phyloP scores from a whole-genome alignment of 2,329 filamentous ascomycete genomes.

The Diplodia mutila region DNA sequence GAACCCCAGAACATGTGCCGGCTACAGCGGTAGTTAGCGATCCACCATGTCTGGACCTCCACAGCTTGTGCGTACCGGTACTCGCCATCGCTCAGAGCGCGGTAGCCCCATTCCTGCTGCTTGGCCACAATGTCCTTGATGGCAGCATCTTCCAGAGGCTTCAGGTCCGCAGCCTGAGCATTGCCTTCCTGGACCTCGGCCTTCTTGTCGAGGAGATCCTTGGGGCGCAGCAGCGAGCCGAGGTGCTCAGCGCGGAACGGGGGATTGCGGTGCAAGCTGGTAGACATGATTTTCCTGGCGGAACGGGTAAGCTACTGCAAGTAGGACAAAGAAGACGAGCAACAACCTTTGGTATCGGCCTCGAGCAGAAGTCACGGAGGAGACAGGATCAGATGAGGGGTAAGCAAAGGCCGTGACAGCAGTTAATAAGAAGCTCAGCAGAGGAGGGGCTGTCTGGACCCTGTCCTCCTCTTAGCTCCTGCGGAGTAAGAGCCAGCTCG shows the following conservation, averaged over 20 bases:
- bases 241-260: slow-evolving; percentile 73
- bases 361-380: background rate
- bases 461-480: slow-evolving; percentile 2
- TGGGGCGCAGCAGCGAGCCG: slow-evolving; percentile 69
- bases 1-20: slow-evolving; percentile 58
- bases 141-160: slow-evolving; percentile 64
- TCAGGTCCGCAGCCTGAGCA: slow-evolving; percentile 59
- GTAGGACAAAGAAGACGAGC: background rate
- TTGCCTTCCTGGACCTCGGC: slow-evolving; percentile 58
- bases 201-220: slow-evolving; percentile 62
- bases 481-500: background rate
- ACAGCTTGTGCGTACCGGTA: slow-evolving; percentile 48
- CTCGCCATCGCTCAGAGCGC: slow-evolving; percentile 69
- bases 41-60: background rate
- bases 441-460: slow-evolving; percentile 13
- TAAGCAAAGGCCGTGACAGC: background rate
- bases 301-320: slow-evolving; percentile 11
- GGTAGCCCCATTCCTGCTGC: slow-evolving; percentile 64
- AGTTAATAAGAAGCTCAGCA: slow-evolving; percentile 9
- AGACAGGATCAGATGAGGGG: slow-evolving; percentile 1
- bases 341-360: background rate
- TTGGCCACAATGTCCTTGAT: slow-evolving; percentile 66
- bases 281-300: slow-evolving; percentile 8
- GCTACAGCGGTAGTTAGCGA: slow-evolving; percentile 26
- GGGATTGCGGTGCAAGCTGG: slow-evolving; percentile 45